Conservation (phyloP, 176 grass and related monocot species). For the Zoysia pacifica region DNA sequence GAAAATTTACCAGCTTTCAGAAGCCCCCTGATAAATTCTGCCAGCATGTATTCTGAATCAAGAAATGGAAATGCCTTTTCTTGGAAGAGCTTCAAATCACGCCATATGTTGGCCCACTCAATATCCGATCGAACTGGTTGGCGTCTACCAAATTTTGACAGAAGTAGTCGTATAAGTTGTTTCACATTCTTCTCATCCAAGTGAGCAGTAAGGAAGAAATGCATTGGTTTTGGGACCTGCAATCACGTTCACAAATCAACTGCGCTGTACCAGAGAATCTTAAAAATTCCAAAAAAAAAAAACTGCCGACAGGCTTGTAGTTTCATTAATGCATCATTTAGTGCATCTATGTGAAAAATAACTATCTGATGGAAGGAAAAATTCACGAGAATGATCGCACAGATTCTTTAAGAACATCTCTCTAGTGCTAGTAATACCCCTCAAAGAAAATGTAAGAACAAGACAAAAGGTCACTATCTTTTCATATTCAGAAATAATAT, state of each 20-base stretch:
- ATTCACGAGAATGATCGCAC: neutral
- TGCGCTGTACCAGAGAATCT: conserved; percentile 8
- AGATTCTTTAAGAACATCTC: neutral
- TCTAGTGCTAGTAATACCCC: neutral
- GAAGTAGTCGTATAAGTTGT: conserved; percentile 83
- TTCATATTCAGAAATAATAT: neutral
- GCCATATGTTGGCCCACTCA: conserved; percentile 94
- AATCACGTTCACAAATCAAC: conserved; percentile 31
- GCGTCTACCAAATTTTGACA: conserved; percentile 89
- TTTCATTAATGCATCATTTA: conserved; percentile 1
- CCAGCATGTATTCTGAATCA: conserved; percentile 91
- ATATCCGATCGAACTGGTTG: conserved; percentile 85
- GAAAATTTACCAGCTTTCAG: conserved; percentile 97
- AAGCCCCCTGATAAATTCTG: conserved; percentile 92
- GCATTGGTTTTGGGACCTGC: conserved; percentile 84
- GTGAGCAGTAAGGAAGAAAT: conserved; percentile 69
- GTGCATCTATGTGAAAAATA: conserved; percentile 26
- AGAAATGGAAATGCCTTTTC: conserved; percentile 98
- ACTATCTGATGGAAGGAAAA: conserved; percentile 19
- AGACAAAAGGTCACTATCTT: neutral
- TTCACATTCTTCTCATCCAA: conserved; percentile 88
- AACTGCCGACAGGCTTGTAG: neutral
- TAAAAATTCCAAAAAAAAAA: conserved; percentile 11
- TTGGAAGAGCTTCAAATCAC: conserved; percentile 84
- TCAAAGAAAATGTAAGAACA: conserved; percentile 13